Evolutionary conservation across 2,329 filamentous ascomycete species (phyloP), one percentile per base, ranked within the genome.

Genomic region (Colletotrichum nymphaeae): DNA sequence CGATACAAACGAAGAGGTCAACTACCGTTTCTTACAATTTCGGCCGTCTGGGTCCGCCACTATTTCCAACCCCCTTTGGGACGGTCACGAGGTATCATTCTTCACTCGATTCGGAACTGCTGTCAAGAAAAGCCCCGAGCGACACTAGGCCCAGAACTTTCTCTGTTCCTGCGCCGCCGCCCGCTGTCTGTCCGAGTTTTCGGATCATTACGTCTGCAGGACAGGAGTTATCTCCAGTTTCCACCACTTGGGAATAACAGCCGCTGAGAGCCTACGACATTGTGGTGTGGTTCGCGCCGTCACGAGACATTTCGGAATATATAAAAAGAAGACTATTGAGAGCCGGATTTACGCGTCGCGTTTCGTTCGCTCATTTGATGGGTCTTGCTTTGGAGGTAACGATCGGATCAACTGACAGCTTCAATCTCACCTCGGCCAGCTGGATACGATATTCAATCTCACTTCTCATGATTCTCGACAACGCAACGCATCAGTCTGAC

Each of bases 11-110:
- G 14, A 26, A 11, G 14, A 35, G 28, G 28, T 6, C 6, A 53
- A 32, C n/a, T 46, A 5, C 37, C 52, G 22, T 6, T 55, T 28
- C 26, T 30, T 16, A 63, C 28, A 28, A 55, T 37, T 53, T 59
- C 69, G 70, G 70, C 5, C 19, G 53, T n/a, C 30, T 32, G 16
- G 52, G 30, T 73, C 69, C 69, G 69, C 52, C 22, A 28, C 28
- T 30, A 37, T 46, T 42, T 28, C 5, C 26, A 12, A 49, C 22
- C 68, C 70, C 32, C 19, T 72, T 73, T 63, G 62, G 67, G 37
- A 72, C 26, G 49, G 62, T 73, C 71, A 73, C 71, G 52, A 72
- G 67, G 71, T 73, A 26, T 14, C 71, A 73, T 73, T 63, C n/a
- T 19, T 56, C 49, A 42, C 67, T 72, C 49, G 16, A 73, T 67